Evolutionary conservation across 148 eudicot species (phyloP).

Genomic region (Fagopyrum esculentum): DNA sequence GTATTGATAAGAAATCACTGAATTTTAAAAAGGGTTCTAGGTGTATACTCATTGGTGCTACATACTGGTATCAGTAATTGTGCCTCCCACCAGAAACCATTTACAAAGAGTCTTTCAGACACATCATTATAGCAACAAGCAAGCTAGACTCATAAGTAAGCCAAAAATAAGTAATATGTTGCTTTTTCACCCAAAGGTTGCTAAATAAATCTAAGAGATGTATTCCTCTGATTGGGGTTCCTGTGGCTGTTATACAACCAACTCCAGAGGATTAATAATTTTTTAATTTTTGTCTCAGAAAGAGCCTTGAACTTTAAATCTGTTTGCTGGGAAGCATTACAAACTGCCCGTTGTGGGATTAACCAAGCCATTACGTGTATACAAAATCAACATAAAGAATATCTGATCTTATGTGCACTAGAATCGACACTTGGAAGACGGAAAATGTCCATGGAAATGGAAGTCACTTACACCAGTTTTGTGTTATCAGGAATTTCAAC

Average conservation of each 20-base stretch:
- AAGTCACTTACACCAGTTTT: constrained; percentile 68
- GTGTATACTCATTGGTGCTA: neutral
- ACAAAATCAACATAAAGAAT: neutral
- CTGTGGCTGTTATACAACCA: neutral
- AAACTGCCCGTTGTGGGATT: neutral
- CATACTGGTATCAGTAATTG: neutral
- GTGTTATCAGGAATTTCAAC: constrained; percentile 97
- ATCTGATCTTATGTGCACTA: neutral
- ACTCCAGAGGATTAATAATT: neutral
- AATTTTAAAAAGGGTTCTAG: neutral
- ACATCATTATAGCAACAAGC: neutral
- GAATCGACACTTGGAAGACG: neutral
- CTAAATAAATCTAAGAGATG: neutral
- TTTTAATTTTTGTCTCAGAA: neutral
- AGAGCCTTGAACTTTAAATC: neutral
- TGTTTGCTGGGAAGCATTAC: neutral
- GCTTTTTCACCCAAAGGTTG: neutral
- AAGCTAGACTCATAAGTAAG: neutral
- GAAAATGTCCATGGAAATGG: neutral
- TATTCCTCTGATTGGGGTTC: neutral
- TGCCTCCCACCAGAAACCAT: neutral
- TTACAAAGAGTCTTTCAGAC: neutral
- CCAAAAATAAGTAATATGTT: neutral
- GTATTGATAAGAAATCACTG: neutral
- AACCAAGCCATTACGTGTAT: neutral